Percentiles rank a stretch among this genome's conserved stretches.
Evolutionary conservation across 2,329 filamentous ascomycete species (phyloP).

Genomic region (Cercospora sp.): DNA sequence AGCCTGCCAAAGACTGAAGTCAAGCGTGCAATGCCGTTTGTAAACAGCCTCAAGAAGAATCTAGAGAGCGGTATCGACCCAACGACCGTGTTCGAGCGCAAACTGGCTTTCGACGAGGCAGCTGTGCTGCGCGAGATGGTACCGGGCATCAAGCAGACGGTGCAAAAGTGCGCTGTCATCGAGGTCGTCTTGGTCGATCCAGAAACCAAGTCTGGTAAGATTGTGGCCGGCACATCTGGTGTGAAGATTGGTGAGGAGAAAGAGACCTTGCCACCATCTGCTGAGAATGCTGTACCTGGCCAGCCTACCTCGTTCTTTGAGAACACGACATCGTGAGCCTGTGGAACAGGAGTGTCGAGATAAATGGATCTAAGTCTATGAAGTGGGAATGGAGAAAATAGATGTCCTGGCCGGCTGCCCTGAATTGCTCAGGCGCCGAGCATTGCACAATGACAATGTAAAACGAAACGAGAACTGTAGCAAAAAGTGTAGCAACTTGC

Average conservation of each 20-base stretch:
- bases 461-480: background rate
- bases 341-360: background rate
- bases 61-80: slow-evolving; percentile 66
- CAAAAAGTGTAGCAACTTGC: background rate
- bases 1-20: slow-evolving; percentile 83
- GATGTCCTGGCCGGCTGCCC: background rate
- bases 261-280: slow-evolving; percentile 58
- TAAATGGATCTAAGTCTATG: background rate
- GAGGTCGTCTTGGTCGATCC: slow-evolving; percentile 72
- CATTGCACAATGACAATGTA: background rate
- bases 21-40: slow-evolving; percentile 98
- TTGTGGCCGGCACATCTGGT: slow-evolving; percentile 54
- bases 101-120: slow-evolving; percentile 83
- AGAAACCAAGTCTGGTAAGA: slow-evolving; percentile 63
- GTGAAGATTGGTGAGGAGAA: slow-evolving; percentile 58
- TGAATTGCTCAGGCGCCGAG: background rate
- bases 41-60: slow-evolving; percentile 81
- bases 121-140: slow-evolving; percentile 75
- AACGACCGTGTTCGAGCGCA: slow-evolving; percentile 73
- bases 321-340: slow-evolving; percentile 53
- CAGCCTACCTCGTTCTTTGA: slow-evolving; percentile 80
- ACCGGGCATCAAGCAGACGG: slow-evolving; percentile 72
- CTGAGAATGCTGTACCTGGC: slow-evolving; percentile 77
- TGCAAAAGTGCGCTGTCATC: slow-evolving; percentile 66
- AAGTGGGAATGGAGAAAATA: background rate